A percentile compares a stretch with the other conserved stretches of the same genome.
Conservation (phyloP, 163 green algal genomes). For the Volvox carteri region DNA sequence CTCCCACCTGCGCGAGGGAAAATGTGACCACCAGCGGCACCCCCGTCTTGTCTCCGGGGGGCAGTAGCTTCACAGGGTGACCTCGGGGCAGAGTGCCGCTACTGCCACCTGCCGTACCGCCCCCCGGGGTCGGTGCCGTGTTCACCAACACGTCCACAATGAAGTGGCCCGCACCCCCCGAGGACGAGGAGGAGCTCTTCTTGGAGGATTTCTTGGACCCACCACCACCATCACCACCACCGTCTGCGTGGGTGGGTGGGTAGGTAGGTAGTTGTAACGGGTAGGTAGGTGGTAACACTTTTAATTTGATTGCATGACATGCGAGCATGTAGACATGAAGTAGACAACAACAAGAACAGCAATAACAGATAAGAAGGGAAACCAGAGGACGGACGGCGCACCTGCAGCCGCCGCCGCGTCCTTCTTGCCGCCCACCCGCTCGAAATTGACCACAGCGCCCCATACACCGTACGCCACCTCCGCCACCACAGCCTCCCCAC, state of each 20-base stretch:
- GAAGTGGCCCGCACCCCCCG: conserved; percentile 28
- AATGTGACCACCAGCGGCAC: conserved; percentile 76
- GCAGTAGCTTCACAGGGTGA: conserved; percentile 46
- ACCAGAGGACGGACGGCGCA: background rate
- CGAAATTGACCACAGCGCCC: conserved; percentile 86
- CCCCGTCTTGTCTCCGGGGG: conserved; percentile 51
- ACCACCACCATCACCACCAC: background rate
- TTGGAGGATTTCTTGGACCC: conserved; percentile 73
- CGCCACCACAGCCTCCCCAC: conserved; percentile 47
- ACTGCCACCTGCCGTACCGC: background rate
- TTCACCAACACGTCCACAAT: conserved; percentile 69
- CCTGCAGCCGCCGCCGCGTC: conserved; percentile 1
- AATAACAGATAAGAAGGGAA: background rate
- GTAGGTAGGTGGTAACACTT: too few relatives aligned
- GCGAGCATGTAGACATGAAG: background rate
- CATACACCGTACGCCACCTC: conserved; percentile 66
- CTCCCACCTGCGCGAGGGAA: conserved; percentile 69
- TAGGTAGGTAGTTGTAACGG: too few relatives aligned
- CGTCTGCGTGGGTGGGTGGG: too few relatives aligned
- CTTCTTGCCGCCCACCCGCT: conserved; percentile 74
- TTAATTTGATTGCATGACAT: too few relatives aligned
- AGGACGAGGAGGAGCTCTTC: conserved; percentile 69
- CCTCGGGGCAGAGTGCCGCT: conserved; percentile 21
- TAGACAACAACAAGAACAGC: background rate
- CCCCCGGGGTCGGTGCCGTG: conserved; percentile 11